These are phyloP conservation scores for Scopulariopsis brevicaulis DNA, from an alignment of 2,329 filamentous ascomycete genomes.

Conservation along the genomic window DNA sequence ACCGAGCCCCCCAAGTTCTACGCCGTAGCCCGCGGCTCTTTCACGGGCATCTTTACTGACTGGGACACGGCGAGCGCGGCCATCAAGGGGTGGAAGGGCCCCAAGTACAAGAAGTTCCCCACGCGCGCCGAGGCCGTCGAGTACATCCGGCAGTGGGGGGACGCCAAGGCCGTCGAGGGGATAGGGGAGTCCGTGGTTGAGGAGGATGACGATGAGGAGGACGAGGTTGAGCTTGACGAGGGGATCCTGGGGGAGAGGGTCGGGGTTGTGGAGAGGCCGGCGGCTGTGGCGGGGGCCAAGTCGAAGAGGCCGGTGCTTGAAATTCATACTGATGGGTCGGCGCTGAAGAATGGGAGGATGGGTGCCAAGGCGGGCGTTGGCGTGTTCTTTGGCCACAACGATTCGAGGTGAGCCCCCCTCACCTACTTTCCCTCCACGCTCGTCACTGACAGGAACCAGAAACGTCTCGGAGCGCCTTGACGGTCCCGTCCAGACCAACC, in stretches of 20 bases:
- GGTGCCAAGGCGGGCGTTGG: conserved; percentile 50
- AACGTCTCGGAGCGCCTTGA: conserved; percentile 66
- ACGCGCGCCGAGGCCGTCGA: conserved; percentile 63
- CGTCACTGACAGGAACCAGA: conserved; percentile 15
- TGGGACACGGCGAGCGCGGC: conserved; percentile 64
- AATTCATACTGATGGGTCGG: conserved; percentile 55
- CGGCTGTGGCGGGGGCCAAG: conserved; percentile 19
- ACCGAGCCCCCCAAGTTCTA: conserved; percentile 39
- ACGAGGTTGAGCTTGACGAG: conserved; percentile 12
- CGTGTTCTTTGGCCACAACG: conserved; percentile 48
- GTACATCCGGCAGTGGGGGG: conserved; percentile 51
- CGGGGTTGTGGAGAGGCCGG: conserved; percentile 7
- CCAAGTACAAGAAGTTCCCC: conserved; percentile 58
- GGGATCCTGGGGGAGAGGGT: conserved; percentile 11
- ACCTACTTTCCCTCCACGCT: background rate
- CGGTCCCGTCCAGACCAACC: conserved; percentile 76
- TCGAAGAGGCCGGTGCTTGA: conserved; percentile 24
- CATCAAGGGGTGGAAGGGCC: conserved; percentile 60
- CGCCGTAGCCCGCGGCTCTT: conserved; percentile 46
- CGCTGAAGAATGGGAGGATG: conserved; percentile 42
- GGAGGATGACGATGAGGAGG: conserved; percentile 12
- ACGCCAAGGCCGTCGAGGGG: conserved; percentile 27
- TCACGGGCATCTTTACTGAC: conserved; percentile 47
- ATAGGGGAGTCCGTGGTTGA: conserved; percentile 19
- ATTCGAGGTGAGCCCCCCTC: conserved; percentile 32